Evolutionary conservation across 441 rosid genomes (phyloP), one percentile per base, ranked within the genome.

Genomic region (Geranium incanum): DNA sequence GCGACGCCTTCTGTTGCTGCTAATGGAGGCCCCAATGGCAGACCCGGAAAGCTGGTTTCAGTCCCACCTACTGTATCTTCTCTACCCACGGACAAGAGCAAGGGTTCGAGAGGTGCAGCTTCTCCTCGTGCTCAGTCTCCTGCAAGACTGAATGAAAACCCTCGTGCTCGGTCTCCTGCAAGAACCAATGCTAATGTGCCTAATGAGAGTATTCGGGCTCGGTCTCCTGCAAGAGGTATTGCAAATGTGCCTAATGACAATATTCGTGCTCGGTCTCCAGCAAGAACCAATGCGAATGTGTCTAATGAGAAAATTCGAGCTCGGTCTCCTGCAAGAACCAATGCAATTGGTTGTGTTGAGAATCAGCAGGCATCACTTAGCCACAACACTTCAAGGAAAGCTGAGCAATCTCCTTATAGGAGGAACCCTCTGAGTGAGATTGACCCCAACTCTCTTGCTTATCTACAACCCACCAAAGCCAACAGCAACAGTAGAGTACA

Each of bases 1-100:
- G 33, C 33, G 2, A 2, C 33, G 33, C 33, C 33, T 28, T 28
- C 33, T 28, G 33, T 28, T 28, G 33, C 3, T 28, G 2, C 33
- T 28, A 28, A 28, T 28, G 33, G 33, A 28, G 33, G 33, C 33
- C 33, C 23, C 16, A 75, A 0, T 38, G 74, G 72, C 1, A 13
- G 74, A 78, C 94, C 92, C 0, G 89, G 83, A 11, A 89, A 91
- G 77, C 79, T 91, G 83, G 91, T 93, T 7, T 84, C 95, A 0
- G 93, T 93, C 36, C 98, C 97, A 0, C 89, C 98, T 0, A 88
- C 88, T 57, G 89, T 88, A 38, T 74, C 89, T 37, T 84, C 88
- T 15, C 45, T 78, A 12, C 37, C 37, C 43, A 1, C 7, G n/a
- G 68, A 36, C 16, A 66, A 36, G 68, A 66, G 68, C 4, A 66